phyloP scores from a whole-genome alignment of 116 monocot species.

The Papilionanthe hybrid region DNA sequence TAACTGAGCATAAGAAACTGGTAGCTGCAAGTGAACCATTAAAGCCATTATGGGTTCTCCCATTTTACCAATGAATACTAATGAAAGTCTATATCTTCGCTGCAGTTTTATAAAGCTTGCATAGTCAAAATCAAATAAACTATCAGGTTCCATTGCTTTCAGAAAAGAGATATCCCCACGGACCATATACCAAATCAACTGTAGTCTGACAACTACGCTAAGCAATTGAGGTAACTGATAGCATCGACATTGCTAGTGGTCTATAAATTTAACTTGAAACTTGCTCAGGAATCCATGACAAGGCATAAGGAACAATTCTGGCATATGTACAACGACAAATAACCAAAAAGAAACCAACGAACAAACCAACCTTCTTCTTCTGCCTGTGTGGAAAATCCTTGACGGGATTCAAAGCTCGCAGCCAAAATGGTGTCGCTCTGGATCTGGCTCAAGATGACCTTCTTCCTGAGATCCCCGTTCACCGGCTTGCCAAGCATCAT shows the following conservation, averaged over 20 bases:
- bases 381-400: constrained; percentile 54
- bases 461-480: constrained; percentile 59
- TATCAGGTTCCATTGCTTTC: neutral
- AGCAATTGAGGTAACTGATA: neutral
- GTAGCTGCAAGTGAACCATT: constrained; percentile 27
- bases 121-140: neutral
- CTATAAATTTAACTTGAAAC: neutral
- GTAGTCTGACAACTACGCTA: neutral
- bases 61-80: neutral
- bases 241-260: neutral
- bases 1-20: constrained; percentile 84
- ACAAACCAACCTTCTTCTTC: constrained; percentile 46
- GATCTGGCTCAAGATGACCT: constrained; percentile 75
- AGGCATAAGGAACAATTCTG: neutral
- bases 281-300: neutral
- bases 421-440: constrained; percentile 91
- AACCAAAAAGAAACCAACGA: neutral
- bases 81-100: neutral
- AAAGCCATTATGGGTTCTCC: neutral
- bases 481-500: constrained; percentile 49
- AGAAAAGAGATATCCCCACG: neutral
- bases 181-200: neutral
- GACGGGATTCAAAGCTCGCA: constrained; percentile 90
- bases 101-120: neutral
- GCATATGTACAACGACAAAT: neutral